A percentile compares a stretch with the other conserved stretches of the same genome.
Evolutionary conservation across 1,284 basidiomycete genomes (phyloP).

Genomic region (Earliella scabrosa): DNA sequence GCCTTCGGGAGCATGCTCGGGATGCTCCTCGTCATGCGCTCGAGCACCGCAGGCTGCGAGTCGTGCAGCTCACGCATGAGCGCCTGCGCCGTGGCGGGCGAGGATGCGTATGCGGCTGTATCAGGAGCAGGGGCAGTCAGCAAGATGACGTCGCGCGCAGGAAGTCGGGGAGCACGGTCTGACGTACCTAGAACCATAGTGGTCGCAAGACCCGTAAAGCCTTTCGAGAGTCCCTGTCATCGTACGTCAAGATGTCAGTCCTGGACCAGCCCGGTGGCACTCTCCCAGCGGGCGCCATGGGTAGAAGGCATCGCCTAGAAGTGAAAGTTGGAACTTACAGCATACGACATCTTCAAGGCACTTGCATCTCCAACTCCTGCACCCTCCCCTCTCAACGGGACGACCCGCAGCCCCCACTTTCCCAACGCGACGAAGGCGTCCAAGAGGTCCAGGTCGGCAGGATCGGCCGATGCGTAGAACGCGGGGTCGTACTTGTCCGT

Average conservation of each 20-base stretch:
- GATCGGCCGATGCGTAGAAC: constrained; percentile 55
- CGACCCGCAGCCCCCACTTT: constrained; percentile 51
- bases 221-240: constrained; percentile 56
- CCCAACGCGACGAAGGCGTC: constrained; percentile 46
- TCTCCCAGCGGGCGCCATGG: not conserved
- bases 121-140: not conserved
- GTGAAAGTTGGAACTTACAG: constrained; percentile 43
- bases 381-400: constrained; percentile 48
- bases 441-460: constrained; percentile 41
- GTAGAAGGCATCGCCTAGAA: no score
- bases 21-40: constrained; percentile 43
- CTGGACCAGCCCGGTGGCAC: no score
- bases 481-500: constrained; percentile 51
- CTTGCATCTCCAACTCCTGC: constrained; percentile 60
- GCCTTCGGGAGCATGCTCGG: constrained; percentile 61
- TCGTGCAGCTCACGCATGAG: constrained; percentile 50
- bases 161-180: not conserved
- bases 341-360: constrained; percentile 67
- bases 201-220: constrained; percentile 55
- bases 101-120: constrained; percentile 57
- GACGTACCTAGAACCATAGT: constrained; percentile 59
- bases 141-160: not conserved
- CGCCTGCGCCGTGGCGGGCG: constrained; percentile 60
- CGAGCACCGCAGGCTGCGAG: constrained; percentile 51
- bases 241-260: not conserved